Evolutionary conservation across 1,284 basidiomycete genomes (phyloP).

Genomic region (Omphalotus olearius): DNA sequence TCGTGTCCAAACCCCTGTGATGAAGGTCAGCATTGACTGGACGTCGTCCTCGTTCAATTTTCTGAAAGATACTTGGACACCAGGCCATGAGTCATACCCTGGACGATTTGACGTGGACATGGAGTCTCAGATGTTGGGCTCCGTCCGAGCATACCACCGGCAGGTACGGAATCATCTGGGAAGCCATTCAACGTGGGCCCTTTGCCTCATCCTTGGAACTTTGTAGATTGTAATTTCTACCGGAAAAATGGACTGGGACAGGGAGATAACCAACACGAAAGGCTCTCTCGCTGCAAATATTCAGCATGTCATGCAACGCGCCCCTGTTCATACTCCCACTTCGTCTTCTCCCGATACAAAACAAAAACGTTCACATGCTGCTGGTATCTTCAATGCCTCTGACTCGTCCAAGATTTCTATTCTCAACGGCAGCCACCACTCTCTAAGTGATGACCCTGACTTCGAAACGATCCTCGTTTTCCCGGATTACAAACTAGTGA

Average conservation of each 20-base stretch:
- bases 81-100: constrained; percentile 71
- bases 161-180: constrained; percentile 45
- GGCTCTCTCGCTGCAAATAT: constrained; percentile 69
- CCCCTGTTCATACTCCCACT: constrained; percentile 16
- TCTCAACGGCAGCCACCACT: constrained; percentile 76
- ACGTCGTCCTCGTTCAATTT: not conserved
- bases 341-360: constrained; percentile 16
- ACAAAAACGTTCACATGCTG: constrained; percentile 28
- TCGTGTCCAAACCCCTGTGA: constrained; percentile 78
- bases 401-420: constrained; percentile 64
- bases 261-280: constrained; percentile 65
- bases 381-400: constrained; percentile 55
- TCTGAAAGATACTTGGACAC: not conserved
- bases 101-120: constrained; percentile 71
- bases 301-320: constrained; percentile 29
- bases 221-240: constrained; percentile 80
- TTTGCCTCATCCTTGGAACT: constrained; percentile 4
- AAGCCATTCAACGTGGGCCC: constrained; percentile 5
- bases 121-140: constrained; percentile 76
- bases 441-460: constrained; percentile 53
- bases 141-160: constrained; percentile 76
- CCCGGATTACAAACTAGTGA: constrained; percentile 84
- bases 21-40: constrained; percentile 38
- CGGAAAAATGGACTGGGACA: constrained; percentile 83
- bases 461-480: constrained; percentile 79